These are phyloP conservation scores for Alternaria triticimaculans DNA, from an alignment of 2,329 filamentous ascomycete species.

Conservation along the genomic window DNA sequence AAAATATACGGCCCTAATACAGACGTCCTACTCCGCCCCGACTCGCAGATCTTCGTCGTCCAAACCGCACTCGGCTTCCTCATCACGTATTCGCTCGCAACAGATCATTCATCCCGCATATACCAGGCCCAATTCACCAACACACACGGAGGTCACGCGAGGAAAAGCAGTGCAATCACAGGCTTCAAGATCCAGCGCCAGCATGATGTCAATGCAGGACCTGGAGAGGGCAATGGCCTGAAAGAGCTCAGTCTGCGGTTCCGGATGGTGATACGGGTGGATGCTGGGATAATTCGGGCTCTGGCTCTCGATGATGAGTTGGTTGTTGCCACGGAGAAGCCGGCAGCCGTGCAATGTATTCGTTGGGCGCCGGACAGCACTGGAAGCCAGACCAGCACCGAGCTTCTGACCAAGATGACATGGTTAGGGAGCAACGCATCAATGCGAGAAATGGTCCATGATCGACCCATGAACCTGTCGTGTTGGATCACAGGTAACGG, in stretches of 20 bases:
- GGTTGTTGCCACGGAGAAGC: constrained; percentile 87
- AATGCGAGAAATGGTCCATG: constrained; percentile 86
- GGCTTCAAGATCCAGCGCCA: constrained; percentile 48
- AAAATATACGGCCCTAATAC: constrained; percentile 84
- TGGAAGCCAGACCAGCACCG: constrained; percentile 86
- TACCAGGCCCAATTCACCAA: constrained; percentile 83
- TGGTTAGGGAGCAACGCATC: constrained; percentile 81
- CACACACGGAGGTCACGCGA: constrained; percentile 48
- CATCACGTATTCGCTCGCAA: constrained; percentile 91
- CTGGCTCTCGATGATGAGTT: constrained; percentile 92
- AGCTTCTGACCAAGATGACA: constrained; percentile 83
- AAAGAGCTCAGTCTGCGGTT: constrained; percentile 90
- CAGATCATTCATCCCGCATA: constrained; percentile 79
- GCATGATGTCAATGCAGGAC: constrained; percentile 60
- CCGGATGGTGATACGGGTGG: constrained; percentile 96
- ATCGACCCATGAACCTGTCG: constrained; percentile 93
- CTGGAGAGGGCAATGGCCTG: constrained; percentile 82
- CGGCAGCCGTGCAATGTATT: constrained; percentile 95
- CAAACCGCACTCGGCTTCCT: constrained; percentile 86
- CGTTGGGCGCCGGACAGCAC: constrained; percentile 86
- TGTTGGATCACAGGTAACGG: constrained; percentile 93
- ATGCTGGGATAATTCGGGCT: constrained; percentile 88
- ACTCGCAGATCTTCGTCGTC: constrained; percentile 89
- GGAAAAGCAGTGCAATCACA: constrained; percentile 57
- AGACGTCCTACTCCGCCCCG: constrained; percentile 83